Percentiles rank a stretch among this genome's conserved stretches.
Evolutionary conservation across 169 alveolate species (phyloP).

Genomic region (Plasmodium billcollinsi): DNA sequence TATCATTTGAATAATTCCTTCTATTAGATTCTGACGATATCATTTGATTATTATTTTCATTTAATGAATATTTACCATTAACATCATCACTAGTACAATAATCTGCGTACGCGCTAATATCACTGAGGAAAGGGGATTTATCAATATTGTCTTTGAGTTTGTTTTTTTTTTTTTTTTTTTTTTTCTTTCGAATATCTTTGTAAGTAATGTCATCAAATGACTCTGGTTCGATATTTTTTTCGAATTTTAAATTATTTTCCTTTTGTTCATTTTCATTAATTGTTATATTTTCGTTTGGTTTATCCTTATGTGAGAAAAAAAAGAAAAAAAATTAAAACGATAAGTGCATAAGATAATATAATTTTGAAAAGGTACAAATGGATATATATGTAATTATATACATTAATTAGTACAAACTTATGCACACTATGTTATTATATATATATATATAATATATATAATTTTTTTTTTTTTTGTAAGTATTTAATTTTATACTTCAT

Average conservation of each 20-base stretch:
- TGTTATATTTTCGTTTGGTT: background rate
- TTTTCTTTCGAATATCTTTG: background rate
- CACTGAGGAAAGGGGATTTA: constrained; percentile 73
- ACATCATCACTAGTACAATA: constrained; percentile 64
- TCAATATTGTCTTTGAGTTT: constrained; percentile 16
- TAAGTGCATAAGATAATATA: background rate
- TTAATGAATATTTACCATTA: background rate
- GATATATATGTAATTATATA: too few species aligned
- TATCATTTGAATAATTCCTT: background rate
- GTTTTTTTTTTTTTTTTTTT: constrained; percentile 17
- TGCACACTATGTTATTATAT: background rate
- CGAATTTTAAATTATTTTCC: constrained; percentile 16
- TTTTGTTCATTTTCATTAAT: background rate
- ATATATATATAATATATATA: background rate
- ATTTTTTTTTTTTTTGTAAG: background rate
- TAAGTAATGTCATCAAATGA: background rate
- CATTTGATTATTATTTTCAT: background rate
- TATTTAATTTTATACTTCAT: constrained; percentile 28
- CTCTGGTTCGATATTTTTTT: background rate
- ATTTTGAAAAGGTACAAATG: too few species aligned
- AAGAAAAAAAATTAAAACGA: background rate
- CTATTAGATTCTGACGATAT: background rate
- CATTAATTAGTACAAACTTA: too few species aligned
- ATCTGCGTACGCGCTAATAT: constrained; percentile 63
- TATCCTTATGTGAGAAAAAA: background rate